Evolutionary conservation across 2,329 filamentous ascomycete genomes (phyloP).

Genomic region (Curvularia sp.): DNA sequence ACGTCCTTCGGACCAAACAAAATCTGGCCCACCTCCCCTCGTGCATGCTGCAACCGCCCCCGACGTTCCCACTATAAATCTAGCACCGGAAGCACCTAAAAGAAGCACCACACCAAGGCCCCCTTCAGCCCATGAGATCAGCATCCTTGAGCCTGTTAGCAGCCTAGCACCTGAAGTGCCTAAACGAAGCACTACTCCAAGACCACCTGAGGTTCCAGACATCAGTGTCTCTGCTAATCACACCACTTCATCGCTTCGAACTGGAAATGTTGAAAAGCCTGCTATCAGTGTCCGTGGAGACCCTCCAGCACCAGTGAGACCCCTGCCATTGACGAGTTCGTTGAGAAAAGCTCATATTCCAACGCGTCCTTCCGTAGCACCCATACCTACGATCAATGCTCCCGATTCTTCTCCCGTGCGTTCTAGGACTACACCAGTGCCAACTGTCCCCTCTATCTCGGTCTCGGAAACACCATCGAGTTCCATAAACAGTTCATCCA

Average conservation of each 20-base stretch:
- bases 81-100: constrained; percentile 50
- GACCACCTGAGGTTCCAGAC: constrained; percentile 37
- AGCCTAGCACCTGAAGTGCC: constrained; percentile 53
- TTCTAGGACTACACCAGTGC: constrained; percentile 36
- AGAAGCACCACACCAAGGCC: constrained; percentile 24
- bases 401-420: constrained; percentile 51
- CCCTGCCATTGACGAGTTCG: constrained; percentile 33
- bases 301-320: constrained; percentile 36
- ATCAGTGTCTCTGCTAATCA: constrained; percentile 39
- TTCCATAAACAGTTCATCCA: constrained; percentile 28
- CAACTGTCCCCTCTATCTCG: constrained; percentile 27
- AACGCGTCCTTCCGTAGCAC: constrained; percentile 26
- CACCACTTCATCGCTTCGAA: constrained; percentile 28
- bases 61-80: constrained; percentile 60
- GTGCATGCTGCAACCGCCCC: constrained; percentile 53
- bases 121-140: constrained; percentile 45
- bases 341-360: constrained; percentile 42
- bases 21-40: constrained; percentile 36
- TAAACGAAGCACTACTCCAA: constrained; percentile 25
- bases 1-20: constrained; percentile 27
- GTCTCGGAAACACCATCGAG: constrained; percentile 37
- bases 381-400: constrained; percentile 59
- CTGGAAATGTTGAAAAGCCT: constrained; percentile 30
- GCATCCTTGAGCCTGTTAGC: constrained; percentile 58
- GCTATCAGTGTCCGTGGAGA: constrained; percentile 39